Evolutionary conservation across 2,329 filamentous ascomycete species (phyloP).

Genomic region (Fusarium pininemorale): DNA sequence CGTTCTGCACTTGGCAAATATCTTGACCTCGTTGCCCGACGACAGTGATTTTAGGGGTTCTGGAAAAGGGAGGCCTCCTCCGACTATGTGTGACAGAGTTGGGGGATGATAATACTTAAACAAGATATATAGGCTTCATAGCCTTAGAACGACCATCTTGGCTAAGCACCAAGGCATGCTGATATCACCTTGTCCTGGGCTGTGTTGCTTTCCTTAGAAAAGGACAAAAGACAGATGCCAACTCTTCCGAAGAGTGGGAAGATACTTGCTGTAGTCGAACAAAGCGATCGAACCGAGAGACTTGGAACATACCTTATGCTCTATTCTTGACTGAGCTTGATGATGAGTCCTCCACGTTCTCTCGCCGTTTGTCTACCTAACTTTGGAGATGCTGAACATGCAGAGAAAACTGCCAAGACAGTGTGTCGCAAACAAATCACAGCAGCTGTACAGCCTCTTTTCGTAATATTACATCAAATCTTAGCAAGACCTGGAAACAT

Average conservation of each 20-base stretch:
- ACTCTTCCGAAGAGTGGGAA: neutral
- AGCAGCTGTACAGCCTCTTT: neutral
- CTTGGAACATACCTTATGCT: neutral
- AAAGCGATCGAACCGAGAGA: too few species aligned
- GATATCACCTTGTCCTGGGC: neutral
- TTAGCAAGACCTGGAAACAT: neutral
- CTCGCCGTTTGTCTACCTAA: neutral
- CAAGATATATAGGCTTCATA: neutral
- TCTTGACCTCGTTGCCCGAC: neutral
- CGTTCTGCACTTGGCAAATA: constrained; percentile 8
- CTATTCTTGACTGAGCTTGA: neutral
- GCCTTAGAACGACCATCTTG: neutral
- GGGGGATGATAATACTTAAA: neutral
- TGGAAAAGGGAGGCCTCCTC: neutral
- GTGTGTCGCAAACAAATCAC: neutral
- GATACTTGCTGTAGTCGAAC: neutral
- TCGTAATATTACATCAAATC: neutral
- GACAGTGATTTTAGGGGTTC: neutral
- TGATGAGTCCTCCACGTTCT: neutral
- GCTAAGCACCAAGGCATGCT: neutral
- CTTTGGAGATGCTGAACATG: neutral
- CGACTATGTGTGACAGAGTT: neutral
- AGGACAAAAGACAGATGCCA: neutral
- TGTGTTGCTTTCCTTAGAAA: neutral
- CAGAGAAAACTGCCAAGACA: neutral